Evolutionary conservation across 2,329 filamentous ascomycete genomes (phyloP), one percentile per base, ranked within the genome.

Genomic region (Penicillium griseofulvum): DNA sequence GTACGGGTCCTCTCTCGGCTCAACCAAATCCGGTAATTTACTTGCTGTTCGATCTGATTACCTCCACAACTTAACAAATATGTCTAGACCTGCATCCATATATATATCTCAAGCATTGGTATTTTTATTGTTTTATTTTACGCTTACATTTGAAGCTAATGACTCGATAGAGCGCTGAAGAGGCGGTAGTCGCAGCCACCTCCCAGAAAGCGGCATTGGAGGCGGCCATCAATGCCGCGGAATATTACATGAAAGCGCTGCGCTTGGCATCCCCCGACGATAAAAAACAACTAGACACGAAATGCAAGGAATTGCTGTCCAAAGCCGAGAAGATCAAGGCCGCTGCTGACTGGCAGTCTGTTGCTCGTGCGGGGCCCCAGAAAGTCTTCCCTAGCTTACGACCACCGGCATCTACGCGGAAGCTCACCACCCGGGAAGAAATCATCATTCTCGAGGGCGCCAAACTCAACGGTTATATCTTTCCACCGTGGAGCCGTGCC

Each of bases 211-310:
- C 86, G 63, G 91, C 90, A 41, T 80, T 97, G 52, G 78, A 86
- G 49, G 83, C 89, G 70, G 87, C 90, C 47, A 90, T 96, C 67
- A 78, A 81, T 60, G 89, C 89, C 5, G 88, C 87, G 22, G 91
- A 97, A 70, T 78, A 88, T 48, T 92, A 94, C 64, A 90, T 97
- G 85, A 83, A 84, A 66, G 90, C 90, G 2, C 78, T 90, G 50
- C 80, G 79, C 56, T 77, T 89, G 56, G 82, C 87, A 6, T 73
- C 78, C n/a, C 79, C 76, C 49, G 71, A 74, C 4, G 87, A 95
- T 54, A 90, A 85, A 63, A 76, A 78, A 39, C 81, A 83, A n/a
- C 75, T 95, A 47, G 84, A 86, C 61, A 74, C 79, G 45, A 89
- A 88, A 75, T 90, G 87, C 72, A 81, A 85, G 64, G 81, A 86